These are phyloP conservation scores for Erodium trifolium DNA, from an alignment of 441 rosid genomes.

Conservation along the genomic window DNA sequence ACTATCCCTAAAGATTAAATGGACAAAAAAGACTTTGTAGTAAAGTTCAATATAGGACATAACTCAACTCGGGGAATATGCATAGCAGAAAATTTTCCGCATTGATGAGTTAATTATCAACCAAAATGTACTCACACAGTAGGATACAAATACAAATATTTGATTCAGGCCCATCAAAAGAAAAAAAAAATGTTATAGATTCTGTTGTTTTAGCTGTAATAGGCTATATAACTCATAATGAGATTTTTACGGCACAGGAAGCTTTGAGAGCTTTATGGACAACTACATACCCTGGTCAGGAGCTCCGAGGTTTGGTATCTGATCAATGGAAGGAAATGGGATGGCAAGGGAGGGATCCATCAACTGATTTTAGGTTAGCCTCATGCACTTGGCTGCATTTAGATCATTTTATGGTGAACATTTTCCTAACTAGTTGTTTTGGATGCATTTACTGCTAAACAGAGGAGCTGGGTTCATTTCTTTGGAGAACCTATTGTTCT, in stretches of 20 bases:
- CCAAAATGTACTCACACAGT: not conserved
- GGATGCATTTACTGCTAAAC: not conserved
- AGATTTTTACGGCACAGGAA: slow-evolving; percentile 10
- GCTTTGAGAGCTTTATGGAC: slow-evolving; percentile 16
- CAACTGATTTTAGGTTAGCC: slow-evolving; percentile 18
- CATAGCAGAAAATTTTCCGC: not conserved
- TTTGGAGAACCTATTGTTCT: slow-evolving; percentile 18
- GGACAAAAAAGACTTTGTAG: not conserved
- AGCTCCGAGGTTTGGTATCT: slow-evolving; percentile 16
- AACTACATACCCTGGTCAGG: slow-evolving; percentile 16
- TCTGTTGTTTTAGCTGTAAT: not conserved
- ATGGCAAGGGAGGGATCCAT: slow-evolving; percentile 20
- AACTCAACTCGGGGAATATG: no score
- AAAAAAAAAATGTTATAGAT: no score
- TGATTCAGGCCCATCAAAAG: not conserved
- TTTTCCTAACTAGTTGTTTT: not conserved
- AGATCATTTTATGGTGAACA: not conserved
- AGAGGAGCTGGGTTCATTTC: slow-evolving; percentile 20
- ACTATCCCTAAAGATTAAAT: not conserved
- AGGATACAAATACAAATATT: not conserved
- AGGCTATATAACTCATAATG: not conserved
- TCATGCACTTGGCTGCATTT: no score
- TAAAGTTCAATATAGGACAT: no score
- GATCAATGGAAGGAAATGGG: slow-evolving; percentile 24
- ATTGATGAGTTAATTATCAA: not conserved